Conservation (phyloP, 352 stramenopile species). For the Blastocystis sp. region DNA sequence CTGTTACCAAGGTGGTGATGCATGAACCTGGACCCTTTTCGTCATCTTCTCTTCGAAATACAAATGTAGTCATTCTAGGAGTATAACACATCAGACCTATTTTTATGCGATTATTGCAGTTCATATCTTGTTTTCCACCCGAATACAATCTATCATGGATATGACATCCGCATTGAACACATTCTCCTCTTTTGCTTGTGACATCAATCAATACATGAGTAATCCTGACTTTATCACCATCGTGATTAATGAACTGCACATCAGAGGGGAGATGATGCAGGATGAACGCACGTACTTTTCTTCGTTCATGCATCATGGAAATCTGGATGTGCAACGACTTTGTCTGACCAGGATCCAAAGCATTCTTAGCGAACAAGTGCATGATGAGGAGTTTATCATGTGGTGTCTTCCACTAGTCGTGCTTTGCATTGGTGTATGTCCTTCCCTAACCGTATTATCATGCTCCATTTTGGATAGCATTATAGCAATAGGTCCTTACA, state of each 20-base stretch:
- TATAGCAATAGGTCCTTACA: not conserved
- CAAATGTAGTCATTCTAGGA: not conserved
- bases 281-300: not conserved
- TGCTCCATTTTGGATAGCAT: not conserved
- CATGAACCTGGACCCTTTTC: not conserved
- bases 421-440: not conserved
- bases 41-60: not conserved
- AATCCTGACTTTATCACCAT: slow-evolving; percentile 37
- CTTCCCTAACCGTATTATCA: not conserved
- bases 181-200: not conserved
- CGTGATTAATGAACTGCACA: not conserved
- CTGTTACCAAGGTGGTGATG: not conserved
- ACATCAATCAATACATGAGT: not conserved
- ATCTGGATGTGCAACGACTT: not conserved
- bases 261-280: not conserved
- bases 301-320: not conserved
- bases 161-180: not conserved
- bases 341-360: not conserved
- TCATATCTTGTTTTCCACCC: not conserved
- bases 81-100: not conserved
- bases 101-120: slow-evolving; percentile 19
- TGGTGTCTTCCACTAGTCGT: slow-evolving; percentile 9
- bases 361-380: not conserved
- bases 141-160: not conserved
- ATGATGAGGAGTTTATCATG: slow-evolving; percentile 43